Conservation (phyloP, 2,329 filamentous ascomycete species). For the Ophiostoma tasmaniense region DNA sequence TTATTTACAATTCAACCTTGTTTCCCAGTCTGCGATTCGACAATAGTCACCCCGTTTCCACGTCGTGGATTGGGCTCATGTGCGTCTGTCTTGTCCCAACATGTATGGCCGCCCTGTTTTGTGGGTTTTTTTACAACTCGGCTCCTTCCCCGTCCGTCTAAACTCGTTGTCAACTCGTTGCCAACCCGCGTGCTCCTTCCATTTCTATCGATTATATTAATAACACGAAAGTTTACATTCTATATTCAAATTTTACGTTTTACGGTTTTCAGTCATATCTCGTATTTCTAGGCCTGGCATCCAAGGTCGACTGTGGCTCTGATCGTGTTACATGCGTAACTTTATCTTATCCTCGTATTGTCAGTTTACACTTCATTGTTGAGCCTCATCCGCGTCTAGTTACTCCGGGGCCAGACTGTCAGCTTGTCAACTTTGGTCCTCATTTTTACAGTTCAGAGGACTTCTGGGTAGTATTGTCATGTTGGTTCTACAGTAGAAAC, state of each 20-base stretch:
- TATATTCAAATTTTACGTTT: no score
- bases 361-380: not conserved
- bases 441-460: no score
- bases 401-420: not conserved
- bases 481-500: no score
- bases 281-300: not conserved
- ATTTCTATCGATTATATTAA: not conserved
- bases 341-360: not conserved
- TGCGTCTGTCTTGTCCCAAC: not conserved
- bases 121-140: not conserved
- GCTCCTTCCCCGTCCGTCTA: not conserved
- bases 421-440: not conserved
- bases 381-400: not conserved
- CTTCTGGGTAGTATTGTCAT: no score
- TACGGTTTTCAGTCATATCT: not conserved
- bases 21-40: not conserved
- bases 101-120: not conserved
- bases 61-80: not conserved
- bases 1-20: not conserved
- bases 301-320: not conserved
- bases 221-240: not conserved
- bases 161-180: not conserved
- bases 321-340: not conserved
- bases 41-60: not conserved
- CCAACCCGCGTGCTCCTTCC: not conserved